Evolutionary conservation across 1,284 basidiomycete species (phyloP).

Genomic region (Cutaneotrichosporon spelunceum): DNA sequence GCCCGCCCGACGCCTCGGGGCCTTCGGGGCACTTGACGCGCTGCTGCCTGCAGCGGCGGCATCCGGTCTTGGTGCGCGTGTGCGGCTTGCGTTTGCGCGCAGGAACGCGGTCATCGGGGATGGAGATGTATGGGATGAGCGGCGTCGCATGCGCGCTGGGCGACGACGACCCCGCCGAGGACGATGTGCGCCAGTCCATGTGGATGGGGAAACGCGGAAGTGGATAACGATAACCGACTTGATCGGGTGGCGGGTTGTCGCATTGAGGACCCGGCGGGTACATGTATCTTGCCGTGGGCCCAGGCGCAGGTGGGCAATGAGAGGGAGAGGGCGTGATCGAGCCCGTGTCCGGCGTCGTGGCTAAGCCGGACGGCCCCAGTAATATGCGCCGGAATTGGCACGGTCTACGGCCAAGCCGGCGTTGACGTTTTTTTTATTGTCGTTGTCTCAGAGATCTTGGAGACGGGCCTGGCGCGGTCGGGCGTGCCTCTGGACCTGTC

Average conservation of each 20-base stretch:
- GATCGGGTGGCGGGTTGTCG: background rate
- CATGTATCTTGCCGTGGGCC: background rate
- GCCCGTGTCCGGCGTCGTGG: no score
- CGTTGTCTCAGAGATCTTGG: no score
- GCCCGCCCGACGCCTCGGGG: slow-evolving; percentile 2
- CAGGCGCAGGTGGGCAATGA: no score
- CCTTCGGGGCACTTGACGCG: slow-evolving; percentile 28
- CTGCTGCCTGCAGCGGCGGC: slow-evolving; percentile 19
- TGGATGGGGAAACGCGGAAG: background rate
- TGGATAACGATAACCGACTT: background rate
- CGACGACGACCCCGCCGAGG: background rate
- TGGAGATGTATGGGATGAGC: background rate
- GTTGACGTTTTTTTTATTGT: no score
- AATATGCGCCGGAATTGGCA: no score
- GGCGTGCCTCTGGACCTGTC: no score
- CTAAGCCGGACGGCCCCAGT: no score
- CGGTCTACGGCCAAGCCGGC: no score
- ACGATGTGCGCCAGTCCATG: background rate
- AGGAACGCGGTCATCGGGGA: background rate
- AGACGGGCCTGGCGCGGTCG: no score
- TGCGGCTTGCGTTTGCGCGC: slow-evolving; percentile 16
- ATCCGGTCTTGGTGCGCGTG: slow-evolving; percentile 24
- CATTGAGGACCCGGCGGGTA: background rate
- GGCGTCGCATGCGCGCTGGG: background rate
- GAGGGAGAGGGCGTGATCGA: no score